Evolutionary conservation across 495 filamentous ascomycete species (phyloP).

Genomic region (Tetracladium marchalianum): DNA sequence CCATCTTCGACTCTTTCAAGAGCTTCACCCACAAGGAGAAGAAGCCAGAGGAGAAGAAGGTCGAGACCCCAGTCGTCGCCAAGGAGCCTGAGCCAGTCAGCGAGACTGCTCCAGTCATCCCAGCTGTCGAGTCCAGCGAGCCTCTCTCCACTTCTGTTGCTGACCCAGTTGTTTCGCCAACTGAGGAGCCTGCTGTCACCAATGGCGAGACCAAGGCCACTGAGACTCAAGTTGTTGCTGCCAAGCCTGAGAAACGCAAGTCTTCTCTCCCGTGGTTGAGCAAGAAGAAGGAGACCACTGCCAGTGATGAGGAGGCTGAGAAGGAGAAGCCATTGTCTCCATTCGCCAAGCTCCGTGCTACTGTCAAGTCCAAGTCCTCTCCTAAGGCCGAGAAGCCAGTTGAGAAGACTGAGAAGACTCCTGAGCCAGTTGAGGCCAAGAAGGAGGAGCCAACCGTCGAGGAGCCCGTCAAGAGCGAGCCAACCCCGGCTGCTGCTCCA

Average conservation of each 20-base stretch:
- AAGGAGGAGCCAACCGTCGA: constrained; percentile 36
- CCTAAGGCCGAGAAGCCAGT: constrained; percentile 27
- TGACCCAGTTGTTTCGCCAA: constrained; percentile 31
- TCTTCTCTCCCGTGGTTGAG: constrained; percentile 43
- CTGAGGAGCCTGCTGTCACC: constrained; percentile 29
- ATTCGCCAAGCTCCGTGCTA: constrained; percentile 49
- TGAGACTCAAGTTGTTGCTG: constrained; percentile 22
- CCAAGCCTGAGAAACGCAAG: constrained; percentile 47
- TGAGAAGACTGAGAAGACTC: constrained; percentile 25
- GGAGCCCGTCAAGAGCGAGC: constrained; percentile 18
- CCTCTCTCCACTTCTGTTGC: constrained; percentile 38
- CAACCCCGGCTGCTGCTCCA: constrained; percentile 12
- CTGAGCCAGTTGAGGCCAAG: constrained; percentile 29
- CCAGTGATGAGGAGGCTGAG: constrained; percentile 35
- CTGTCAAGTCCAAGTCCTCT: constrained; percentile 38
- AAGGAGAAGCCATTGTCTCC: constrained; percentile 44
- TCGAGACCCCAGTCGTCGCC: constrained; percentile 24
- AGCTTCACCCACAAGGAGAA: constrained; percentile 40
- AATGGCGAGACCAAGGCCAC: constrained; percentile 33
- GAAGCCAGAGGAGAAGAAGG: constrained; percentile 34
- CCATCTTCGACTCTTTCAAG: constrained; percentile 36
- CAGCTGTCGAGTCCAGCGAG: constrained; percentile 44
- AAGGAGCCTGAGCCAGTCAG: constrained; percentile 30
- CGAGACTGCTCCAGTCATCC: constrained; percentile 47
- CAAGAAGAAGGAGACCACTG: constrained; percentile 36